Percentiles rank a stretch among this genome's conserved stretches.
phyloP scores from a whole-genome alignment of 2,329 filamentous ascomycete species.

The Trichoderma oligosporum region DNA sequence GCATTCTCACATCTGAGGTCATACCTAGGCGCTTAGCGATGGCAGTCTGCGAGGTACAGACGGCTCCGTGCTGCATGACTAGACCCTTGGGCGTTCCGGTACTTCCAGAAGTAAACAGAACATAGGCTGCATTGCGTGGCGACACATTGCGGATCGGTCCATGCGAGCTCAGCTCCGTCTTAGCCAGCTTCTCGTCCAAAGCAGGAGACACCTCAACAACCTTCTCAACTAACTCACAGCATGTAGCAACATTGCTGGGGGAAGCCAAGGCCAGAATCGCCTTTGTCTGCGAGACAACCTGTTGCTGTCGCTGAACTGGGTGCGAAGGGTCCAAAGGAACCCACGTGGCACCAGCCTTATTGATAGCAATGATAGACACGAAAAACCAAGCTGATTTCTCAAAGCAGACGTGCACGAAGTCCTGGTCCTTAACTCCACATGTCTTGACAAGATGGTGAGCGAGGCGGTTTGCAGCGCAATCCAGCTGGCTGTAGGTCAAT shows the following conservation, averaged over 20 bases:
- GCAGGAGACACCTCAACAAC: slow-evolving; percentile 18
- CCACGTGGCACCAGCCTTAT: slow-evolving; percentile 23
- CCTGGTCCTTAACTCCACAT: slow-evolving; percentile 3
- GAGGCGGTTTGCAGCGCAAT: slow-evolving; percentile 13
- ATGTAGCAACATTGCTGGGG: slow-evolving; percentile 22
- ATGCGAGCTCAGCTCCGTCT: neutral
- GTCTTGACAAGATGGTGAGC: slow-evolving; percentile 14
- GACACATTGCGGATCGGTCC: slow-evolving; percentile 2
- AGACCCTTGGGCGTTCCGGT: slow-evolving; percentile 23
- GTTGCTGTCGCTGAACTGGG: slow-evolving; percentile 18
- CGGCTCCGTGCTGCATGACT: slow-evolving; percentile 20
- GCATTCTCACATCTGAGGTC: slow-evolving; percentile 15
- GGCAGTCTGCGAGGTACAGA: slow-evolving; percentile 18
- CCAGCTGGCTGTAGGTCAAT: slow-evolving; percentile 11
- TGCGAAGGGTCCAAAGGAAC: slow-evolving; percentile 23
- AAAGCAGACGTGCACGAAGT: slow-evolving; percentile 29
- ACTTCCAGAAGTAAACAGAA: slow-evolving; percentile 21
- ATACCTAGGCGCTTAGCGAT: slow-evolving; percentile 6
- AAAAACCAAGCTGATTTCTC: slow-evolving; percentile 29
- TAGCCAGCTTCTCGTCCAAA: neutral
- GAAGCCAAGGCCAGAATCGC: slow-evolving; percentile 18
- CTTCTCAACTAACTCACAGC: slow-evolving; percentile 19
- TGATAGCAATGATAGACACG: slow-evolving; percentile 23
- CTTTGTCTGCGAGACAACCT: slow-evolving; percentile 19
- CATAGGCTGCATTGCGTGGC: slow-evolving; percentile 20